Base-by-base conservation (phyloP, 306 rosid genomes). In the Hippophae tibetana region DNA sequence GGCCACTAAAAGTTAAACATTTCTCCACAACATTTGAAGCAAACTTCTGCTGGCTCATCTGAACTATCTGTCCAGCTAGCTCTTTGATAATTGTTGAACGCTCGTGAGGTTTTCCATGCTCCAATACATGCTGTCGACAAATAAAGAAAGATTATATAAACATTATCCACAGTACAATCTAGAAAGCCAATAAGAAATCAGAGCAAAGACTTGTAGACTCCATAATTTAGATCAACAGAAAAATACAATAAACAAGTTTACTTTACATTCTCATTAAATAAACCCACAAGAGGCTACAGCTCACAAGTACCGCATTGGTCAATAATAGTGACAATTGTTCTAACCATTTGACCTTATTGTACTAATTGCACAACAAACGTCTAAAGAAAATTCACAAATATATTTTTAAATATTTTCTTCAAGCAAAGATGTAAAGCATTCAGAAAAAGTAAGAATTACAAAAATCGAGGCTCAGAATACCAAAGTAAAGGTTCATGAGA, bases 1-100 rank as follows among this genome's bases (percentile, higher is more conserved):
- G 95, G 66, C 94, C 94, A 0, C 97, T 86, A 71, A 87, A 87
- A 68, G 89, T 76, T 80, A 90, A 72, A 66, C 96, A 90, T 61
- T 90, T 87, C 79, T 87, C 97, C 42, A 85, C 86, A 13, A 90
- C 98, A 71, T 90, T 90, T 13, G 98, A 90, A 43, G 97, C 97
- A 79, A 90, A 90, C 80, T 90, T 90, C 81, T 90, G 98, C 76
- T 85, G 96, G 69, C 98, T 90, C 98, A 90, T 90, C 75, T 78
- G 86, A 61, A 87, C 97, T 70, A 90, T 85, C 60, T 59, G 82
- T 57, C 89, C 97, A 2, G 98, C 92, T 71, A 90, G 81, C 65
- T 90, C 97, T 71, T 85, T 85, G 10, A 90, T 90, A 42, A 90
- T 87, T 52, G 90, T 69, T 0, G 97, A 83, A 42, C 96, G 94